A percentile compares a stretch with the other conserved stretches of the same genome.
These are phyloP conservation scores for Nicotiana paniculata DNA, from an alignment of 257 asterid species.

Conservation along the genomic window DNA sequence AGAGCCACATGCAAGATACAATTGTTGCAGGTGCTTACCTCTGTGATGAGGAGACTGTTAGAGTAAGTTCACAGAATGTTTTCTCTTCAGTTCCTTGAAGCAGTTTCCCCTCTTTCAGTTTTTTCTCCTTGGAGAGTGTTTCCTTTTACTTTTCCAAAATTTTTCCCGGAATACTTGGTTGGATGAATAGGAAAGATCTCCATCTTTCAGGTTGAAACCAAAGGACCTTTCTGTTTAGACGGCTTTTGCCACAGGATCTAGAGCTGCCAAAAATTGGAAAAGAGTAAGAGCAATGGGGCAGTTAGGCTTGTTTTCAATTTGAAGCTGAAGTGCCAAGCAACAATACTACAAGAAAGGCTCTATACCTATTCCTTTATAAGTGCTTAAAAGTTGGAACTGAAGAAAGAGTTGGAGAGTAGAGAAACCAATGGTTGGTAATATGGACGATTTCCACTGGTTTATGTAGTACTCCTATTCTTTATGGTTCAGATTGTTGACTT, in stretches of 20 bases:
- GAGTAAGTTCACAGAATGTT: slow-evolving; percentile 42
- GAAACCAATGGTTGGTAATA: background rate
- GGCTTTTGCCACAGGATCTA: background rate
- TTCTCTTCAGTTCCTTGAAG: background rate
- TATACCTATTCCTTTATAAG: background rate
- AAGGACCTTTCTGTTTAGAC: slow-evolving; percentile 2
- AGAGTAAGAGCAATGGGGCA: background rate
- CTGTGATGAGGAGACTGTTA: slow-evolving; percentile 97
- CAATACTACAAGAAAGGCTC: background rate
- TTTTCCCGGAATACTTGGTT: background rate
- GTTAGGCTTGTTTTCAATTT: background rate
- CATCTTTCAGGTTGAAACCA: background rate
- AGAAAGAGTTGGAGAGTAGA: background rate
- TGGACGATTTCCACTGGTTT: background rate
- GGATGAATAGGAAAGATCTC: slow-evolving; percentile 4
- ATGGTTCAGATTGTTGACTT: background rate
- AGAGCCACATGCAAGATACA: slow-evolving; percentile 89
- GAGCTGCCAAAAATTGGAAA: background rate
- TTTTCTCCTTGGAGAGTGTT: background rate
- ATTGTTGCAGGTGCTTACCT: slow-evolving; percentile 97
- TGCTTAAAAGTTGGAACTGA: background rate
- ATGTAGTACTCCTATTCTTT: background rate
- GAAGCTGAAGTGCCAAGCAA: background rate
- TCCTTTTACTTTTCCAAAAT: background rate
- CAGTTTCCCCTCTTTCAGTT: background rate